Evolutionary conservation across 495 filamentous ascomycete species (phyloP), one percentile per base, ranked within the genome.

Genomic region (Friedmanniomyces simplex): DNA sequence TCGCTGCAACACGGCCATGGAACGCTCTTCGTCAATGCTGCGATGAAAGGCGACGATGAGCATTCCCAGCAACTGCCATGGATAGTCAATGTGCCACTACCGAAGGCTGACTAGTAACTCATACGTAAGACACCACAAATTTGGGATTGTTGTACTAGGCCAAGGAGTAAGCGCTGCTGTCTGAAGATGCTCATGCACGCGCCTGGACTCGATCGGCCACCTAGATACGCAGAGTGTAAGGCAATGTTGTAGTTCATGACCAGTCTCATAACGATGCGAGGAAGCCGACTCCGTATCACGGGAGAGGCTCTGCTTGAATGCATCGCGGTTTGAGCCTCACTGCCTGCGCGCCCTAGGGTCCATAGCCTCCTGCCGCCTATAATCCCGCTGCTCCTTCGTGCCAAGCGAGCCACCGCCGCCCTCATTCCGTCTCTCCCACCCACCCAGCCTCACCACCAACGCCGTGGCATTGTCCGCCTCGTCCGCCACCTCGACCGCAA

Each of bases 381-480:
- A 91, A 63, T 91, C 88, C 59, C 93, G 79, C 62, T 87, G 76
- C 77, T 96, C 91, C 74, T 85, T 91, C 1, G 91, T 96, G 11
- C 91, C 88, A 74, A 95, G 61, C 66, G 88, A 89, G 1, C 93
- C 93, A 50, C 91, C 69, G 0, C 93, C 93, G 0, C 94, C 94
- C 68, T 95, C 87, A 48, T 77, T 80, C 64, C 93, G 80, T 66
- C 91, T 82, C 74, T 97, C 93, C 93, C 93, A 97, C 0, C 94
- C 93, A 10, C 93, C 93, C 10, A 97, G 75, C 52, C 93, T 76
- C 22, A 97, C 82, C 5, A 96, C 91, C 3, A 96, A 71, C 66
- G 87, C 91, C n/a, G 94, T 98, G 11, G 90, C 88, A 76, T 98
- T 98, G 69, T 98, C 91, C 0, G 85, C 91, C 12, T 41, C 39